Percentiles rank a stretch among this genome's conserved stretches.
Evolutionary conservation across 306 rosid genomes (phyloP).

Genomic region (Cucurbita argyrosperma): DNA sequence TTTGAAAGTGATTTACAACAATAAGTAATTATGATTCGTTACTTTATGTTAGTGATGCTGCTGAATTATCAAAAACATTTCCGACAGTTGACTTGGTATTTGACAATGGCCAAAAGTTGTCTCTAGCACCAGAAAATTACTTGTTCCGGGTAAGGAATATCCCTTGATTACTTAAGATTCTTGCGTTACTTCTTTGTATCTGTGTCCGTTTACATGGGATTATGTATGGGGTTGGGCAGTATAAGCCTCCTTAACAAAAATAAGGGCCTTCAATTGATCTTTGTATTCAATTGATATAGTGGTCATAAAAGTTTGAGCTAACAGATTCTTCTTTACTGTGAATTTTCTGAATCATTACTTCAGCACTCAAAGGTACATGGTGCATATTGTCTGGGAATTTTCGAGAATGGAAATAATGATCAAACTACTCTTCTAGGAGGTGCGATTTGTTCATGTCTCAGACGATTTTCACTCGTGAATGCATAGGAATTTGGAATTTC

Average conservation of each 20-base stretch:
- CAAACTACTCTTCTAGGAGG: constrained; percentile 96
- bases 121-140: constrained; percentile 89
- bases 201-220: neutral
- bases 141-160: constrained; percentile 58
- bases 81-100: constrained; percentile 90
- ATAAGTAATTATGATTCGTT: constrained; percentile 18
- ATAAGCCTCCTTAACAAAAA: neutral
- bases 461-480: neutral
- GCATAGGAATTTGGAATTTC: no score
- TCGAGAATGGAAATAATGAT: constrained; percentile 69
- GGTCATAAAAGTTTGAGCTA: neutral
- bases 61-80: constrained; percentile 44
- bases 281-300: no score
- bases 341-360: constrained; percentile 11
- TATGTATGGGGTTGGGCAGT: neutral
- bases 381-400: constrained; percentile 88
- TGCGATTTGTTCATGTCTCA: constrained; percentile 11
- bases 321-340: constrained; percentile 9
- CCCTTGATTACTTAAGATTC: neutral
- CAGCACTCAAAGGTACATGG: constrained; percentile 86
- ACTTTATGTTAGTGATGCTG: constrained; percentile 45
- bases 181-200: neutral
- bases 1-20: neutral
- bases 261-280: neutral
- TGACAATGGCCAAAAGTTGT: constrained; percentile 52